Conservation (phyloP, 257 asterid genomes). For the Lavandula angustifolia region DNA sequence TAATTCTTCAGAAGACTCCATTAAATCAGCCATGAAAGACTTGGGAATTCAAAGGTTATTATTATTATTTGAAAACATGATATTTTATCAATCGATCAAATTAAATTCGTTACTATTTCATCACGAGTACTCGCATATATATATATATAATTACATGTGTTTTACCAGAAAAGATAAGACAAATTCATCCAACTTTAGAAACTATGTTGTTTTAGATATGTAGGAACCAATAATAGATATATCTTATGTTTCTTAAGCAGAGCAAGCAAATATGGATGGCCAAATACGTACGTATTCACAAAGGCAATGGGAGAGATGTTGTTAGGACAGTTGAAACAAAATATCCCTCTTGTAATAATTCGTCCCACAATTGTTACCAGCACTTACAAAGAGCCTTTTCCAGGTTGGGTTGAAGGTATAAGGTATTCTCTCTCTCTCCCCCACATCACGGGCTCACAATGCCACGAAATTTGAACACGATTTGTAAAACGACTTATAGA, state of each 20-base stretch:
- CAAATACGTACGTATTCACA: slow-evolving; percentile 84
- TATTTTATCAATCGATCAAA: no score
- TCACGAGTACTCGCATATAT: no score
- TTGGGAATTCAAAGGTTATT: slow-evolving; percentile 67
- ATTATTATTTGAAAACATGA: no score
- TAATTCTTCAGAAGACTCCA: slow-evolving; percentile 41
- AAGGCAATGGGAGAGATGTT: slow-evolving; percentile 94
- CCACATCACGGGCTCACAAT: not conserved
- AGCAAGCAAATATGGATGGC: slow-evolving; percentile 89
- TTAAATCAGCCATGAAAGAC: slow-evolving; percentile 53
- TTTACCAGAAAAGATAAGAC: no score
- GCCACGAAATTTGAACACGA: not conserved
- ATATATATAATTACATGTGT: no score
- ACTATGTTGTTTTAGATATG: no score
- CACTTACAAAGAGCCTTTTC: slow-evolving; percentile 74
- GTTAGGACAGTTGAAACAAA: slow-evolving; percentile 44
- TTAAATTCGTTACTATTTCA: no score
- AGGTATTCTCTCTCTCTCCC: slow-evolving; percentile 41
- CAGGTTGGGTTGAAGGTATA: slow-evolving; percentile 90
- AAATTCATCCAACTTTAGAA: no score
- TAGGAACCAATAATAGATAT: no score
- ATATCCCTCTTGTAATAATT: slow-evolving; percentile 52
- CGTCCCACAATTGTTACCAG: slow-evolving; percentile 81
- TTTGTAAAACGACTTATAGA: no score
- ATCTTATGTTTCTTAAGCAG: slow-evolving; percentile 33